Conservation (phyloP, 2,329 filamentous ascomycete genomes). For the Alternaria sp. region DNA sequence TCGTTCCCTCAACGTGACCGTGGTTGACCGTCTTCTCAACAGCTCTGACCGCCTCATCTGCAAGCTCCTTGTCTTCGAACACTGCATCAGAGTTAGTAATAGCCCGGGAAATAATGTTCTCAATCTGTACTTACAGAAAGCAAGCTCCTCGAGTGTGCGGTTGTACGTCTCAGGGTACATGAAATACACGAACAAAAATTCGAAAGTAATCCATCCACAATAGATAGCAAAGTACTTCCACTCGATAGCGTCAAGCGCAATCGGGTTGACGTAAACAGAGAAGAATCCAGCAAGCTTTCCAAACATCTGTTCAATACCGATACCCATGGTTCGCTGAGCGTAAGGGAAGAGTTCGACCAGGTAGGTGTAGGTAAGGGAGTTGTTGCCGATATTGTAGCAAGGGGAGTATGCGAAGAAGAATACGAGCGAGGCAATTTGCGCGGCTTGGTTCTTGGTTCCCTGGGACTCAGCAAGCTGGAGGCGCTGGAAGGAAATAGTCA, state of each 20-base stretch:
- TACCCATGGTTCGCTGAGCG: constrained; percentile 64
- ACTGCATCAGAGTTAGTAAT: constrained; percentile 32
- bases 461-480: constrained; percentile 30
- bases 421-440: constrained; percentile 58
- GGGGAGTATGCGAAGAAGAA: constrained; percentile 69
- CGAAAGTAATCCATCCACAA: constrained; percentile 63
- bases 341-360: constrained; percentile 69
- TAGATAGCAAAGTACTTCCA: constrained; percentile 66
- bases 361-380: constrained; percentile 70
- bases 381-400: constrained; percentile 71
- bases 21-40: constrained; percentile 48
- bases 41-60: constrained; percentile 43
- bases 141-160: constrained; percentile 68
- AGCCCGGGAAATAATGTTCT: rapidly evolving
- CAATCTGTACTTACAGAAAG: constrained; percentile 38
- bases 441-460: constrained; percentile 43
- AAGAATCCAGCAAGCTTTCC: constrained; percentile 60
- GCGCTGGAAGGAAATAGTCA: constrained; percentile 61
- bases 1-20: constrained; percentile 17
- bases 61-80: constrained; percentile 48
- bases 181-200: constrained; percentile 64
- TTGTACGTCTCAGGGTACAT: constrained; percentile 69
- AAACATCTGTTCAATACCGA: constrained; percentile 66
- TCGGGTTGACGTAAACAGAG: constrained; percentile 63
- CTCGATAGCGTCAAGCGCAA: constrained; percentile 63